Base-by-base conservation (phyloP, 306 rosid genomes). In the Quercus dentata region DNA sequence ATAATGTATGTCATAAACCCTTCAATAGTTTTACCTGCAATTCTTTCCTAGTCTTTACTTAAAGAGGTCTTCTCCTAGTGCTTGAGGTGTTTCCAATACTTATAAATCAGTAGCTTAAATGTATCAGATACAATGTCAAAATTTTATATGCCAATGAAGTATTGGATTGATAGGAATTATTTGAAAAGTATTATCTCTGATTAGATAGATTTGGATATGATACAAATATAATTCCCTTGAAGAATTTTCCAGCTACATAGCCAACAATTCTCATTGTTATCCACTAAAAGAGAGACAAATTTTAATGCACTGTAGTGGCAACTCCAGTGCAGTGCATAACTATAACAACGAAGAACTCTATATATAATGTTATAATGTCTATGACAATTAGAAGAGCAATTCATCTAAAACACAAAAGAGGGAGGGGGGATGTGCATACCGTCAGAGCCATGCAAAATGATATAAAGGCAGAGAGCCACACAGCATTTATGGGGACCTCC, bases 361-460 rank as follows among this genome's bases (percentile, higher is more conserved):
- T 46, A 18, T 5, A 33, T 8, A 33, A 18, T 33, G 27, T 35
- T 33, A 67, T 33, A 18, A 18, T 33, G 51, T 46, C 71, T 8
- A 30, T 31, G 15, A 18, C 35, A 9, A 67, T 31, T n/a, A 20
- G 23, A 33, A 67, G 27, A 67, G 14, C 13, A 67, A 35, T n/a
- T 19, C 38, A 31, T 33, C 11, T 25, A 13, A 10, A 64, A 41
- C 15, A 30, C 21, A 13, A 0, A 20, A 6, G 27, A 74, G 10
- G n/a, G 46, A 41, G 41, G 9, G 41, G 0, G 1, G 54, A 30
- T 55, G 35, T 41, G 52, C 87, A 74, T 85, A 93, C 99, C 88
- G 99, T 88, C 57, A 96, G 49, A 1, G 97, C 99, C 98, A 93
- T 93, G 81, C 96, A 90, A 76, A 95, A 95, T 51, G 99, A 89